Base-by-base conservation (phyloP, 768 basidiomycete genomes). In the Trametes villosa region DNA sequence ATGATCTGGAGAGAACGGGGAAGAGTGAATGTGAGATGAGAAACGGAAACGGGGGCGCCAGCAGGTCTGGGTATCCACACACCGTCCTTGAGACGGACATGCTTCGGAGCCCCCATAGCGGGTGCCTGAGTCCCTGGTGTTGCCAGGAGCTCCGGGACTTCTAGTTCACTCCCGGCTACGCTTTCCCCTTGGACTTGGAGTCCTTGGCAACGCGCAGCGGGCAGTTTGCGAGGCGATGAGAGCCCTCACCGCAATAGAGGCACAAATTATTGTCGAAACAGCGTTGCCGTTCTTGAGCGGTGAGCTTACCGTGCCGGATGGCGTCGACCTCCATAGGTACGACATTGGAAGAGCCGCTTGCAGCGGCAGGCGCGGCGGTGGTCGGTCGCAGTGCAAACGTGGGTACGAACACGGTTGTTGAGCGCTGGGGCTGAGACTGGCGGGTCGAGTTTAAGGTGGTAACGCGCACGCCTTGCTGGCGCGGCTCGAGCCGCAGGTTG, bases 231-330 rank as follows among this genome's bases (percentile, higher is more conserved):
- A 67, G 67, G 2, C 50, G 36, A 54, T 78, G 77, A 7, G 67
- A 60, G 18, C 69, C 66, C 36, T 66, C 44, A 4, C 74, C 72
- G 49, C 77, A 79, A 54, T 77, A 78, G 17, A 71, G 48, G 60
- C 77, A 79, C 3, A 79, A 69, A 18, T 65, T 62, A 0, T 72
- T 41, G 11, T 65, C 60, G 13, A 46, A 27, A n/a, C 69, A 69
- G 22, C 60, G 60, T 13, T 72, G 61, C 0, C 58, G 44, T 60
- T 76, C 75, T 4, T 65, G 69, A 5, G 59, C 27, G 1, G 73
- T 70, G 48, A 78, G 66, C 5, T 64, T 71, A 17, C 71, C 71
- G 27, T 67, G 68, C 29, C 30, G 65, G 40, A 60, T 44, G 1
- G 60, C 64, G 38, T 65, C 60, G 50, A 62, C 50, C 49, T 65